Base-by-base conservation (phyloP, 345 rosid species). In the Populus tremula region DNA sequence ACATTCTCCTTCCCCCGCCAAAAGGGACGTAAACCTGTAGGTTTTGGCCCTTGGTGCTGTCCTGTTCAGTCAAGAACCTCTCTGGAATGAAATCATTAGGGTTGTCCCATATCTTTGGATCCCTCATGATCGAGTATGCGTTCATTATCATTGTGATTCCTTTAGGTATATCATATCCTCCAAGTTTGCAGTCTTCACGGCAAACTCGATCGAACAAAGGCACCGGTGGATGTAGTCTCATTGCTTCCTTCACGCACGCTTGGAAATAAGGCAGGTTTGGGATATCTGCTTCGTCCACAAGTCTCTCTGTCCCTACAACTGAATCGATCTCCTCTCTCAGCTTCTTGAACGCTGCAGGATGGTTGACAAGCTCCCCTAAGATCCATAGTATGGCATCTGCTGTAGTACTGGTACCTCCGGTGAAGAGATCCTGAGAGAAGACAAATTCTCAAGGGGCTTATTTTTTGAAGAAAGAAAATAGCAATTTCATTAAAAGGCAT, bases 1-100 rank as follows among this genome's bases (percentile, higher is more conserved):
- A 74, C 29, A 31, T 36, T 36, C 82, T 69, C 41, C 78, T 79
- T 13, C 82, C 78, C 43, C 72, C 77, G 31, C 81, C 81, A 54
- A 73, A 73, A 16, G 81, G 61, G 17, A 78, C 39, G 13, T 59
- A 63, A 73, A 25, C 8, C 29, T 21, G n/a, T 5, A 7, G 16
- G 38, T 36, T 11, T 39, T 59, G 74, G 56, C 4, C 38, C 12
- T 43, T 43, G 1, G 27, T 20, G 8, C 18, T 14, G 5, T 67
- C 62, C 4, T 61, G 0, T 25, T 77, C 69, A 16, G 25, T 56
- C 76, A 70, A 16, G 72, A 80, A 75, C 61, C 82, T 80, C 54
- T 75, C 79, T 16, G 83, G 79, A 1, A n/a, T 16, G 43, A 80
- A 80, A 6, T 80, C 76, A 4, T 75, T 3, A 9, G 83, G 76